Evolutionary conservation across 805 yeast species (phyloP).

Genomic region (Kazachstania taianensis): DNA sequence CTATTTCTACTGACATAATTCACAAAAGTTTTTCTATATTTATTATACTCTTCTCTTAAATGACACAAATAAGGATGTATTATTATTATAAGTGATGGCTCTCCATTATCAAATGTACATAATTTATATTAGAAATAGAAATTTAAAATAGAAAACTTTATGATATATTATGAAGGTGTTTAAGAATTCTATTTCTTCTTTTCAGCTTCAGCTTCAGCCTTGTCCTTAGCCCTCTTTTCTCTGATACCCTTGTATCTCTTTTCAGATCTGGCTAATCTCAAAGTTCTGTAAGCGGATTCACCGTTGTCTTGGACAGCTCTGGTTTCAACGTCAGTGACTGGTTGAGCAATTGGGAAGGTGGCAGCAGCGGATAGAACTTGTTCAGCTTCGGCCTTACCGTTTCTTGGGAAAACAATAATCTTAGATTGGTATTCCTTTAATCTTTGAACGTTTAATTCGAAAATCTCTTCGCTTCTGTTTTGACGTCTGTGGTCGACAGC

Average conservation of each 20-base stretch:
- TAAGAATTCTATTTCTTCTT: constrained; percentile 71
- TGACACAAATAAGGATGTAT: constrained; percentile 14
- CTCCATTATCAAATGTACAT: constrained; percentile 29
- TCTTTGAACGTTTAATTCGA: constrained; percentile 90
- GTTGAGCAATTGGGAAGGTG: constrained; percentile 85
- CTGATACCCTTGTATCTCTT: constrained; percentile 91
- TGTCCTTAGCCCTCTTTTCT: constrained; percentile 94
- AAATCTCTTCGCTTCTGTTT: constrained; percentile 93
- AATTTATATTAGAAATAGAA: constrained; percentile 13
- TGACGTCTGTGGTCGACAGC: constrained; percentile 99
- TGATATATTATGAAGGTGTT: constrained; percentile 1
- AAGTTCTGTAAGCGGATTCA: constrained; percentile 84
- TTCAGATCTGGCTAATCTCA: constrained; percentile 89
- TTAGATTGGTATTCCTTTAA: constrained; percentile 91
- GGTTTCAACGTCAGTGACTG: constrained; percentile 60
- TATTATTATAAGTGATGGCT: constrained; percentile 23
- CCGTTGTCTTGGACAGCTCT: constrained; percentile 76
- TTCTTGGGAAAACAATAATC: constrained; percentile 91
- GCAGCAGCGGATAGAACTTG: constrained; percentile 67
- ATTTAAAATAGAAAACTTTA: constrained; percentile 8
- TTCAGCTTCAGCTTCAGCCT: constrained; percentile 99
- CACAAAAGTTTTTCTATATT: too few relatives aligned
- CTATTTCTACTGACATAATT: too few relatives aligned
- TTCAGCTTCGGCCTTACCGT: constrained; percentile 70
- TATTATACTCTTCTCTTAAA: too few relatives aligned